Percentiles rank a stretch among this genome's conserved stretches.
These are phyloP conservation scores for Dictyostelium intermedium DNA, from an alignment of 78 protist species.

Conservation along the genomic window DNA sequence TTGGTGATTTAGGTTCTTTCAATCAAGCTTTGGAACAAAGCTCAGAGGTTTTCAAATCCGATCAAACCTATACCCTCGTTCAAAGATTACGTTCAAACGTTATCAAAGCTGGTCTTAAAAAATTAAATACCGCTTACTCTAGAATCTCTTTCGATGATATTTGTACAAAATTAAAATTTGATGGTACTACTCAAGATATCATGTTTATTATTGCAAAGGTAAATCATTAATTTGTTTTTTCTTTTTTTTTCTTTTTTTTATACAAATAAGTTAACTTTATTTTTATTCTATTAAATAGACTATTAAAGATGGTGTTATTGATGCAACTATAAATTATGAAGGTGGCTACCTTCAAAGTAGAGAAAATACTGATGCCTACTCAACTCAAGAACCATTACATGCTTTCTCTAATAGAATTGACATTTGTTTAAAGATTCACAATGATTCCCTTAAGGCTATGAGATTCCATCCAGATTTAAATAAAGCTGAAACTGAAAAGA, in stretches of 20 bases:
- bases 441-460: constrained; percentile 94
- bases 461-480: constrained; percentile 82
- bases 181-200: constrained; percentile 91
- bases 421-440: constrained; percentile 92
- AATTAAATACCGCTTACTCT: constrained; percentile 89
- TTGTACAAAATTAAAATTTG: constrained; percentile 88
- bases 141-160: constrained; percentile 91
- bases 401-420: constrained; percentile 89
- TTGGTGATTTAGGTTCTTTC: constrained; percentile 92
- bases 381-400: constrained; percentile 91
- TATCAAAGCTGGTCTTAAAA: constrained; percentile 95
- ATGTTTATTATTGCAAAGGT: constrained; percentile 94
- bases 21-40: constrained; percentile 58
- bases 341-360: constrained; percentile 77
- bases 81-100: constrained; percentile 95
- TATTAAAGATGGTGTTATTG: constrained; percentile 84
- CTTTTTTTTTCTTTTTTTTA: background rate
- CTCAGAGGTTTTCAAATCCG: constrained; percentile 78
- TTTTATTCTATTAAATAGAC: no score
- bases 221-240: background rate
- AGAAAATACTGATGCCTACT: constrained; percentile 88
- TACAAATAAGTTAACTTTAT: no score
- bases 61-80: constrained; percentile 88
- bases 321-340: constrained; percentile 88
- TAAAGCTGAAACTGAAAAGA: constrained; percentile 58